phyloP scores from a whole-genome alignment of 2,329 filamentous ascomycete genomes.

The Cercospora zeae-maydis region DNA sequence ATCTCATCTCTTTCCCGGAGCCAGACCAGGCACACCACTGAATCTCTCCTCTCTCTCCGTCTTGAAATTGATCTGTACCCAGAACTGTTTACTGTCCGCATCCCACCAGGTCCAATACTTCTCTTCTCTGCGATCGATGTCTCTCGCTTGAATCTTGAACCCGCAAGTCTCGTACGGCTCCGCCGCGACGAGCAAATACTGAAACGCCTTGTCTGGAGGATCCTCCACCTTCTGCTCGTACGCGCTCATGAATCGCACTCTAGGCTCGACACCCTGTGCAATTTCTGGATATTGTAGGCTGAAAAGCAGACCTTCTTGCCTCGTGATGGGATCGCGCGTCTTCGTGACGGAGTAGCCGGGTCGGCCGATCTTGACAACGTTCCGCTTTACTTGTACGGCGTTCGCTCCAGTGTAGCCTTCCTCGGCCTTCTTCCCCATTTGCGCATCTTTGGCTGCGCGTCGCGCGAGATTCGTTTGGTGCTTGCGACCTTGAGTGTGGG shows the following conservation, averaged over 20 bases:
- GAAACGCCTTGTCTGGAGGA: constrained; percentile 82
- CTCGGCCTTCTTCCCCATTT: constrained; percentile 66
- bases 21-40: constrained; percentile 62
- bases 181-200: constrained; percentile 91
- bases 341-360: constrained; percentile 99
- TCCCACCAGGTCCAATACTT: constrained; percentile 95
- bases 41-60: constrained; percentile 94
- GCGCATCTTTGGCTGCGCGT: constrained; percentile 90
- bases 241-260: constrained; percentile 95
- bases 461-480: constrained; percentile 97
- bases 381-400: constrained; percentile 65
- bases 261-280: constrained; percentile 67
- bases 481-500: constrained; percentile 96
- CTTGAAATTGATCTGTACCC: constrained; percentile 97
- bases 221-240: constrained; percentile 96
- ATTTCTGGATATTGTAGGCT: constrained; percentile 96
- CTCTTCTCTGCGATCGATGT: constrained; percentile 86
- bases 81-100: constrained; percentile 92
- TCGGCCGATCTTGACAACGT: constrained; percentile 89
- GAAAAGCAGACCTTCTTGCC: constrained; percentile 89
- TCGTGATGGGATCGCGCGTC: constrained; percentile 79
- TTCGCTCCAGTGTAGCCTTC: constrained; percentile 71
- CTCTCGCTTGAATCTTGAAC: constrained; percentile 91
- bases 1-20: constrained; percentile 40
- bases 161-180: constrained; percentile 97